Conservation (phyloP, 306 rosid species). For the Trifolium subterraneum region DNA sequence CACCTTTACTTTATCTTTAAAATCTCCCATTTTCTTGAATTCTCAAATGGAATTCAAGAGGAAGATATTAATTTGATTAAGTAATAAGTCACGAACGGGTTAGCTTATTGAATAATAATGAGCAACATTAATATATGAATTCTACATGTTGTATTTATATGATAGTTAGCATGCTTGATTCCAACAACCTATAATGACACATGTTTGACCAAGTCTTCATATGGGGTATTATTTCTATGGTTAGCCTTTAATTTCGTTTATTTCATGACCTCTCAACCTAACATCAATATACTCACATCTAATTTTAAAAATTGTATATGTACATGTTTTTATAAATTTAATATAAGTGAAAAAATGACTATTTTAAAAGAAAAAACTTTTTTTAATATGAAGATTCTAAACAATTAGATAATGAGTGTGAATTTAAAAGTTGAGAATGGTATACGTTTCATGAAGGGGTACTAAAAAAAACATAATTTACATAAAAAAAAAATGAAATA, state of each 20-base stretch:
- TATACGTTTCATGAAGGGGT: too few species aligned
- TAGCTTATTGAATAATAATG: neutral
- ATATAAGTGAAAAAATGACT: neutral
- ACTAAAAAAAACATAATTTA: too few species aligned
- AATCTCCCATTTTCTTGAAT: constrained; percentile 48
- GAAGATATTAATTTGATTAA: neutral
- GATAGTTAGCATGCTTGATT: neutral
- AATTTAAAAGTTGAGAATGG: too few species aligned
- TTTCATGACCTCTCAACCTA: neutral
- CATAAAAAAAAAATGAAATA: too few species aligned
- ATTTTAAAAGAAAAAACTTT: neutral
- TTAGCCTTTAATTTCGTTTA: constrained; percentile 8
- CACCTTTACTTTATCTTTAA: constrained; percentile 29
- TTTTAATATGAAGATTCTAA: neutral
- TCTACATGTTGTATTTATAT: constrained; percentile 34
- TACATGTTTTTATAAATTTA: neutral
- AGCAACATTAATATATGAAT: neutral
- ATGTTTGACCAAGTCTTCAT: constrained; percentile 20
- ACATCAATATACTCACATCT: neutral
- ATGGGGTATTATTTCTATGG: constrained; percentile 1
- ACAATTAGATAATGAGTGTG: neutral
- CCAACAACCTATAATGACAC: constrained; percentile 17
- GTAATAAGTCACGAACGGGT: neutral
- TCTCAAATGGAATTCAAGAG: constrained; percentile 33
- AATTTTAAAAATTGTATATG: neutral